Percentiles rank a stretch among this genome's conserved stretches.
These are phyloP conservation scores for Colletotrichum cordylinicola DNA, from an alignment of 2,329 filamentous ascomycete species.

Conservation along the genomic window DNA sequence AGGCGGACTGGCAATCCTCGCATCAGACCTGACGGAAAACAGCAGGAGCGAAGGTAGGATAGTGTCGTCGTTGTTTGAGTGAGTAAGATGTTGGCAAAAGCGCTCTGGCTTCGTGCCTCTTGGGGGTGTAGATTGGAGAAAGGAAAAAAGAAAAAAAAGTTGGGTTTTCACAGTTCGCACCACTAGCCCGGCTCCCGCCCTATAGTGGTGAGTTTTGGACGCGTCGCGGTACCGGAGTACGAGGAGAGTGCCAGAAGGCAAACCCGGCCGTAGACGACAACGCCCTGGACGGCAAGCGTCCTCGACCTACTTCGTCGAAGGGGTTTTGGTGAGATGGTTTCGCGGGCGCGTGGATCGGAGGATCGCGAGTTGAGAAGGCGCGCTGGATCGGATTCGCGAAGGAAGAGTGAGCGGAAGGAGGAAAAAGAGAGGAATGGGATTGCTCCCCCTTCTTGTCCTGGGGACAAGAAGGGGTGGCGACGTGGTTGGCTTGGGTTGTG, in stretches of 20 bases:
- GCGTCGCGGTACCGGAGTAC: background rate
- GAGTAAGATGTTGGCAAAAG: background rate
- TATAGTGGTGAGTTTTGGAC: background rate
- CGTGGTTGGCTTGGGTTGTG: background rate
- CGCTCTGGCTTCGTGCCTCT: too few relatives aligned
- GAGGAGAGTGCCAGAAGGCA: background rate
- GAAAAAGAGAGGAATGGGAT: background rate
- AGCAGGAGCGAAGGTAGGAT: background rate
- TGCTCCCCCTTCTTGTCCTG: background rate
- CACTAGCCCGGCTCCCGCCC: background rate
- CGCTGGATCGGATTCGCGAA: accelerated
- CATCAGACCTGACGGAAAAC: background rate
- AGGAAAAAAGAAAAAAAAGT: background rate
- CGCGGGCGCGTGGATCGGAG: background rate
- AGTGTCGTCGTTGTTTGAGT: background rate
- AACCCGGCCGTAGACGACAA: background rate
- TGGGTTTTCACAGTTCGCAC: background rate
- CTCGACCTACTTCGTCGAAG: background rate
- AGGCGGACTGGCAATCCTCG: background rate
- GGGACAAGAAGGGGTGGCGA: background rate
- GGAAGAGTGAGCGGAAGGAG: background rate
- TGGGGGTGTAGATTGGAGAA: background rate
- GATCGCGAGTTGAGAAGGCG: background rate
- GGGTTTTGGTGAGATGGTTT: background rate
- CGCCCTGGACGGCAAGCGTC: background rate